Conservation (phyloP, 345 rosid genomes). For the Diplotaxis tenuifolia region DNA sequence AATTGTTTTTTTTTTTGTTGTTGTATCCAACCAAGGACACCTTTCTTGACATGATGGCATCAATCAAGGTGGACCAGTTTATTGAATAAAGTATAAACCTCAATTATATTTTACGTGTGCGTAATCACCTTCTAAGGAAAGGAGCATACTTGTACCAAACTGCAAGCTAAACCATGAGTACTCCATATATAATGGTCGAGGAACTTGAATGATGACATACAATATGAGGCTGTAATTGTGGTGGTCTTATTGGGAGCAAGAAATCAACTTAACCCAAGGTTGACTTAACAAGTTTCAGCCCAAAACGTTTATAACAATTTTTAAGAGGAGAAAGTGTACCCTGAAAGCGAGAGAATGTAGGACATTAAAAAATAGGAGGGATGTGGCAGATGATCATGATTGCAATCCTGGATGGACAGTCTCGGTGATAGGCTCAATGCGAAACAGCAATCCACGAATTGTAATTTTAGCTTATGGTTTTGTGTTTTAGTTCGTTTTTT, state of each 20-base stretch:
- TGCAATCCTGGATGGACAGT: conserved; percentile 25
- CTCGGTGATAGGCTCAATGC: conserved; percentile 35
- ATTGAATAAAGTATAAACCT: neutral
- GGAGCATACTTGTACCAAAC: neutral
- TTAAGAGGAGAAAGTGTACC: neutral
- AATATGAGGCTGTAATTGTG: no score
- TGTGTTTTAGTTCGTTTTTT: conserved; percentile 28
- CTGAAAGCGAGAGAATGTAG: conserved; percentile 10
- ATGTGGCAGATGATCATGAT: conserved; percentile 35
- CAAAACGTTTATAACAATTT: neutral
- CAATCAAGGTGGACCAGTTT: neutral
- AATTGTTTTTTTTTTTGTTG: neutral
- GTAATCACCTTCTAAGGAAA: neutral
- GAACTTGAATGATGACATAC: no score
- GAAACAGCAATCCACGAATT: conserved; percentile 31
- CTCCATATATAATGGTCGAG: neutral
- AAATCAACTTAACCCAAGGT: no score
- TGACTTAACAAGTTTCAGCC: conserved; percentile 6
- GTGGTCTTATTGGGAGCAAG: no score
- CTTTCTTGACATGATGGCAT: neutral
- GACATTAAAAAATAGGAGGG: conserved; percentile 8
- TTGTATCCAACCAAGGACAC: neutral
- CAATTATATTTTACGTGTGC: neutral
- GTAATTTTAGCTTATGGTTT: conserved; percentile 29
- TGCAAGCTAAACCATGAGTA: neutral